Base-by-base conservation (phyloP, 2,329 filamentous ascomycete genomes). In the Acephala macrosclerotiorum region DNA sequence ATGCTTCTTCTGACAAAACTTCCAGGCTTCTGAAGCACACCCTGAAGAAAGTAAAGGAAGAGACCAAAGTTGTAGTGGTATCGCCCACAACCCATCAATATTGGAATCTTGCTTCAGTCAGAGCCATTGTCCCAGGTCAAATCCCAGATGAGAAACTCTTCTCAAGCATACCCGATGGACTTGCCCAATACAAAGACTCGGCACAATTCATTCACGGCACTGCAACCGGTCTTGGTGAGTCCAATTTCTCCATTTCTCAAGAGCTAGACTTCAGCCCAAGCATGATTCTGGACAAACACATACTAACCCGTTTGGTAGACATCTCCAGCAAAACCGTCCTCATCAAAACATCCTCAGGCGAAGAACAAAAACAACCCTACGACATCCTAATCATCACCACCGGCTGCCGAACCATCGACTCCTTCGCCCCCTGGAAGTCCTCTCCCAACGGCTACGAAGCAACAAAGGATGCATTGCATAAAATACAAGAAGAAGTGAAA, bases 1-100 rank as follows among this genome's bases (percentile, higher is more conserved):
- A 11, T 20, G 2, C 3, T 2, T 20, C 11, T 22, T 49, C n/a
- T 49, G 12, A 49, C 45, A 22, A 22, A 49, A 3, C n/a, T 3
- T 49, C 1, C 25, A 73, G 72, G 68, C 76, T 85, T 29, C 80
- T 86, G 36, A 83, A 83, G 67, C 81, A 87, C 72, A 78, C 57
- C 58, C 56, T 68, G 18, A 68, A 58, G 6, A 64, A 38, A 9
- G 58, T 63, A 5, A 78, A 67, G 12, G 79, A 79, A 14, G 55
- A 63, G 20, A 85, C 85, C 73, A 85, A 85, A 63, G 77, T 89
- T 38, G 81, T 83, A 59, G 76, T 88, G n/a, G 79, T 90, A 70
- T 82, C 84, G 64, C 84, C 84, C 1, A 83, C 79, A 53, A 81
- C 80, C 12, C 78, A 85, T 64, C 78, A 84, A 68, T 83, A 81